Percentiles rank a stretch among this genome's conserved stretches.
phyloP scores from a whole-genome alignment of 805 yeast species.

The Nakazawaea laoshanensis region DNA sequence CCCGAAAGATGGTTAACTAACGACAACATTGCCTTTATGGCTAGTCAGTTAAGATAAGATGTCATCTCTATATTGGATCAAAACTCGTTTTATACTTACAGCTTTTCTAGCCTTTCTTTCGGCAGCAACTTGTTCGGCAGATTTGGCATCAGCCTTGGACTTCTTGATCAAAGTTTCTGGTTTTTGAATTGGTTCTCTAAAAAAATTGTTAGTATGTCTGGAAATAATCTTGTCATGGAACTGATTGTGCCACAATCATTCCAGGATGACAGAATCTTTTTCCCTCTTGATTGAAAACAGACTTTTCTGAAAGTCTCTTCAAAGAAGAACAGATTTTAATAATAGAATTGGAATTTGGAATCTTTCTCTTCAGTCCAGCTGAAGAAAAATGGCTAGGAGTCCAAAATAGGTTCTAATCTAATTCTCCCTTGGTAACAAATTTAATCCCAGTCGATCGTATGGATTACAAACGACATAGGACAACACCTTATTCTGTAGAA shows the following conservation, averaged over 20 bases:
- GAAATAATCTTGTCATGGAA: constrained; percentile 1
- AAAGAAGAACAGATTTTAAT: constrained; percentile 9
- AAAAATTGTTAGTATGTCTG: constrained; percentile 4
- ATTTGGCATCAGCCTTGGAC: constrained; percentile 70
- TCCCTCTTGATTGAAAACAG: constrained; percentile 3
- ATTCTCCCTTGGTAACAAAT: constrained; percentile 26
- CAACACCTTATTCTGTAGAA: constrained; percentile 19
- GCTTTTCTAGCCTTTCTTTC: constrained; percentile 71
- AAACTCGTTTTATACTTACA: constrained; percentile 47
- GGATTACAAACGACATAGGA: constrained; percentile 11
- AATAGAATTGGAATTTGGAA: constrained; percentile 1
- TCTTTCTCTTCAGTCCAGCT: constrained; percentile 2
- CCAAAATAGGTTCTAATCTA: constrained; percentile 10
- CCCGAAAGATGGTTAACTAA: constrained; percentile 86
- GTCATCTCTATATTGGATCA: constrained; percentile 30
- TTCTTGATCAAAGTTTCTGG: constrained; percentile 88
- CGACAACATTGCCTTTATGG: constrained; percentile 65
- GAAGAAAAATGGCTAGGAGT: constrained; percentile 8
- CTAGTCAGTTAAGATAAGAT: constrained; percentile 51
- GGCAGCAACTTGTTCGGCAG: constrained; percentile 71
- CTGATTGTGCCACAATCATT: constrained; percentile 12
- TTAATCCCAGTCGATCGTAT: constrained; percentile 17
- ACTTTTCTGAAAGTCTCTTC: constrained; percentile 7
- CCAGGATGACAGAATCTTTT: constrained; percentile 11
- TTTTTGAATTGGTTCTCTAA: constrained; percentile 27